Percentiles rank a stretch among this genome's conserved stretches.
These are phyloP conservation scores for Mycena alexandri DNA, from an alignment of 768 basidiomycete genomes.

Conservation along the genomic window DNA sequence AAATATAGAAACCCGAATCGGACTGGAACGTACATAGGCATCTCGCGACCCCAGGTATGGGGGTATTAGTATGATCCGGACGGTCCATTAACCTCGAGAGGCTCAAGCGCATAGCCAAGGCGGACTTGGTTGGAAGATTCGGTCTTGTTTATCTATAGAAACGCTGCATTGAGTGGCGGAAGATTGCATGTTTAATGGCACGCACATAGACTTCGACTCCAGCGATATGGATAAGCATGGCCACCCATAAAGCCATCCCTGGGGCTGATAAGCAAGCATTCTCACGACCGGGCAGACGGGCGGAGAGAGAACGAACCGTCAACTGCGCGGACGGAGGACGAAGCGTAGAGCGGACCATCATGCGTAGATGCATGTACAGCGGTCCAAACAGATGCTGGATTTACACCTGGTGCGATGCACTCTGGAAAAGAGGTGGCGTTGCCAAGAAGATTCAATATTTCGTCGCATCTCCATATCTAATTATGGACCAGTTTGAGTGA, in stretches of 20 bases:
- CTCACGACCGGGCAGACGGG: not conserved
- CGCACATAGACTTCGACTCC: constrained; percentile 43
- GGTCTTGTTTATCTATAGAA: constrained; percentile 23
- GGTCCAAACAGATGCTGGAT: constrained; percentile 33
- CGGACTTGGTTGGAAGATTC: constrained; percentile 31
- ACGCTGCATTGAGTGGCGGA: not conserved
- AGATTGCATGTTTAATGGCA: constrained; percentile 12
- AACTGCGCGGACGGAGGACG: constrained; percentile 39
- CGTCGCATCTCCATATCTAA: constrained; percentile 44
- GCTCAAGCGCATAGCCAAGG: constrained; percentile 35
- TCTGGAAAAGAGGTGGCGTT: constrained; percentile 37
- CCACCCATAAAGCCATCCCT: constrained; percentile 46
- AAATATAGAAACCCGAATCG: constrained; percentile 4
- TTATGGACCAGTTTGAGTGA: not conserved
- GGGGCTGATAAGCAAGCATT: not conserved
- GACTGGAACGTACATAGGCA: constrained; percentile 19
- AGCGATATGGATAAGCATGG: constrained; percentile 40
- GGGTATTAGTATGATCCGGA: constrained; percentile 9
- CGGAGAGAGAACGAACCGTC: constrained; percentile 23
- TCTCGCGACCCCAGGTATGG: constrained; percentile 17
- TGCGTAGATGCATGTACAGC: constrained; percentile 40
- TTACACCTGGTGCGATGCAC: constrained; percentile 35
- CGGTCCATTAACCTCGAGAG: constrained; percentile 33
- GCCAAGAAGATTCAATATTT: constrained; percentile 37
- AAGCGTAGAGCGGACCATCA: constrained; percentile 32